Percentiles rank a stretch among this genome's conserved stretches.
Conservation (phyloP, 179 eudicot genomes). For the Sideroxylon spinosum region DNA sequence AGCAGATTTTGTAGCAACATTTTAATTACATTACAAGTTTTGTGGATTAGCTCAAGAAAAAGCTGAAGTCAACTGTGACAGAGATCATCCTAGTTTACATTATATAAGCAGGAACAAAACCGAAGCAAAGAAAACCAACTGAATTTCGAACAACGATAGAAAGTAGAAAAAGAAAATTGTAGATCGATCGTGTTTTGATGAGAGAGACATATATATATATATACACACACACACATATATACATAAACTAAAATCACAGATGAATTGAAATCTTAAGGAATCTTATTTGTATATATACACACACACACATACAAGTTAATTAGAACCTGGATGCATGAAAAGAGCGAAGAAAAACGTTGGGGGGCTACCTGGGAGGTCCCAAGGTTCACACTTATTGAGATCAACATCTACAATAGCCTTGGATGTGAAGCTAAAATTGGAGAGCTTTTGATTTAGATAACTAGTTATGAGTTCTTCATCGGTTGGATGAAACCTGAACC, state of each 20-base stretch:
- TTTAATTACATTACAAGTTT: neutral
- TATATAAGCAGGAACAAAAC: neutral
- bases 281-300: no score
- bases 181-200: neutral
- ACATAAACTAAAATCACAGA: no score
- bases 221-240: no score
- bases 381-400: constrained; percentile 83
- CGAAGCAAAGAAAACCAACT: neutral
- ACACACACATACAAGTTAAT: no score
- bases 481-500: constrained; percentile 81
- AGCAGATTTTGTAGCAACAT: no score
- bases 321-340: no score
- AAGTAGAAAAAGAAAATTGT: neutral
- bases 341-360: neutral
- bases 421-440: constrained; percentile 56
- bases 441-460: constrained; percentile 54
- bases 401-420: constrained; percentile 77
- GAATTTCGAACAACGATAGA: neutral
- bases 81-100: neutral
- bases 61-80: no score
- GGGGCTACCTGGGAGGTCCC: constrained; percentile 80
- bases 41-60: neutral
- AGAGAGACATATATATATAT: no score
- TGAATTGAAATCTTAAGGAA: no score
- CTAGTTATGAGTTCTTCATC: constrained; percentile 80